Percentiles rank a stretch among this genome's conserved stretches.
phyloP scores from a whole-genome alignment of 2,329 filamentous ascomycete species.

The Aspergillus jensenii region DNA sequence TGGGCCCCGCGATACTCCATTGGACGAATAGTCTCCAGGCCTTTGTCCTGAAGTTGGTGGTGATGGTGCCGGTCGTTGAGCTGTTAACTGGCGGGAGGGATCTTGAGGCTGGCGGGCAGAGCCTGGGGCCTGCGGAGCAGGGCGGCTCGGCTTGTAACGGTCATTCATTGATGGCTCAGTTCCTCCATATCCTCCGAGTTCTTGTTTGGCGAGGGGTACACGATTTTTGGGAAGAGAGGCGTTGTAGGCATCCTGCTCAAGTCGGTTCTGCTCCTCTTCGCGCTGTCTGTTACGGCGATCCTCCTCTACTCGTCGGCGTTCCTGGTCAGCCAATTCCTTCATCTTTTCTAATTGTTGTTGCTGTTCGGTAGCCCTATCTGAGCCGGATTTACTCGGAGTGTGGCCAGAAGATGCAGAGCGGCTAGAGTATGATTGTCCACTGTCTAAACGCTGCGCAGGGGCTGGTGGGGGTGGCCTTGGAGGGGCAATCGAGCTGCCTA shows the following conservation, averaged over 20 bases:
- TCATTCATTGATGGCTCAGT: slow-evolving; percentile 48
- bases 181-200: slow-evolving; percentile 71
- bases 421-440: slow-evolving; percentile 40
- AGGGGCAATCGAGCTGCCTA: slow-evolving; percentile 62
- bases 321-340: slow-evolving; percentile 59
- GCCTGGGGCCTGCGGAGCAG: slow-evolving; percentile 75
- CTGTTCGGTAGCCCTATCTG: slow-evolving; percentile 50
- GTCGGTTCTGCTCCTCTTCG: slow-evolving; percentile 62
- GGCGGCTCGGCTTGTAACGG: slow-evolving; percentile 82
- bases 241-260: slow-evolving; percentile 86
- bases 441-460: slow-evolving; percentile 45
- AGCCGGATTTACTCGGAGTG: slow-evolving; percentile 54
- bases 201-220: slow-evolving; percentile 80
- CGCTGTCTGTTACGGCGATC: slow-evolving; percentile 49
- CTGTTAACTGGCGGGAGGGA: slow-evolving; percentile 57
- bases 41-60: slow-evolving; percentile 54
- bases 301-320: slow-evolving; percentile 53
- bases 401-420: slow-evolving; percentile 35
- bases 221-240: slow-evolving; percentile 81
- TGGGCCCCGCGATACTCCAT: slow-evolving; percentile 35
- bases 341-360: slow-evolving; percentile 46
- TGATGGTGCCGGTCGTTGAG: slow-evolving; percentile 80
- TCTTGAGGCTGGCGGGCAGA: slow-evolving; percentile 54
- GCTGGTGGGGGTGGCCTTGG: slow-evolving; percentile 65
- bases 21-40: slow-evolving; percentile 23